Evolutionary conservation across 148 eudicot genomes (phyloP), one percentile per base, ranked within the genome.

Genomic region (Amaranthus cruentus): DNA sequence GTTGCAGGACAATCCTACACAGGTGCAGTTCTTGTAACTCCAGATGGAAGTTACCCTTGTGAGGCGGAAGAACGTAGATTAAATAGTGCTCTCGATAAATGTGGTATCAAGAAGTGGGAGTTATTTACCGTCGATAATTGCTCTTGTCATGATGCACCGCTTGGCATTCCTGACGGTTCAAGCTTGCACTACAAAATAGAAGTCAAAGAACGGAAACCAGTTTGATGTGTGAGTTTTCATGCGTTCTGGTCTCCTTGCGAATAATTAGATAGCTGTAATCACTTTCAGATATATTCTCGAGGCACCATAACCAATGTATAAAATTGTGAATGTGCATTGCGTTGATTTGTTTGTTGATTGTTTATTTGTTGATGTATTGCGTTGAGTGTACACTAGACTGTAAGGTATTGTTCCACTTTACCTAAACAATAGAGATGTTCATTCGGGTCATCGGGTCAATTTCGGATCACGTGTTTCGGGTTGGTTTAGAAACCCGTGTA

Each of bases 1-100:
- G 97, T 83, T 78, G 97, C 97, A 9, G 99, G 99, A 13, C 99
- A 96, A 76, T 88, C 92, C 13, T 96, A 96, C 64, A 90, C 96
- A 0, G 99, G 99, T 68, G 99, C 97, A 5, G 97, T 95, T 50
- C 86, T 96, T 48, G 97, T 89, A 49, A 92, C 91, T 82, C 96
- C 87, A 2, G 83, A 92, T 62, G 99, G 99, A 14, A 65, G 21
- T 43, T 92, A 85, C 78, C 99, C 96, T 5, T 76, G 58, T 60
- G 79, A 82, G 70, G 68, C 11, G 4, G 88, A 88, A 73, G 66
- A 38, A n/a, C 53, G 51, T 47, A 82, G 88, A 69, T 74, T 96
- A 61, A 61, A 12, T 38, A 79, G 73, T 72, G 96, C 97, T 52
- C 56, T 96, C 62, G 97, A 85, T 4, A 89, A 84, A 76, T 96